Percentiles rank a stretch among this genome's conserved stretches.
These are phyloP conservation scores for Arachnopeziza araneosa DNA, from an alignment of 2,329 filamentous ascomycete species.

Conservation along the genomic window DNA sequence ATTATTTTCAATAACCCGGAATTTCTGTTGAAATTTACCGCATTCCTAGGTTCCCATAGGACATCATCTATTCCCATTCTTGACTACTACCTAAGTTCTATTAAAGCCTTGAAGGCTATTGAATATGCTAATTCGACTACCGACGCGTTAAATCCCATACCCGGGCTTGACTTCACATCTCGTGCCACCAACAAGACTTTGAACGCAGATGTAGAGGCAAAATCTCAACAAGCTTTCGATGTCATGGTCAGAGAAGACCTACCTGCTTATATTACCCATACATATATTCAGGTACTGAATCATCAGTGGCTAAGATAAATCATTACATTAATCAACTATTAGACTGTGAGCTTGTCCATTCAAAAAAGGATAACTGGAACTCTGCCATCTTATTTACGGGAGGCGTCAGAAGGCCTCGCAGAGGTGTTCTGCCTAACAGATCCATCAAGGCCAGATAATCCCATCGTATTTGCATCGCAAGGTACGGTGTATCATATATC, in stretches of 20 bases:
- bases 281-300: slow-evolving; percentile 52
- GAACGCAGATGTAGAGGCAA: slow-evolving; percentile 55
- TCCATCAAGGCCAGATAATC: slow-evolving; percentile 66
- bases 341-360: slow-evolving; percentile 63
- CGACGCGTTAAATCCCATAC: slow-evolving; percentile 51
- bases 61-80: slow-evolving; percentile 60
- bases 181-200: slow-evolving; percentile 44
- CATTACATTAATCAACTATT: too few relatives aligned
- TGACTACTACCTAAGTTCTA: slow-evolving; percentile 65
- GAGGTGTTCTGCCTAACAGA: slow-evolving; percentile 76
- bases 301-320: too few relatives aligned
- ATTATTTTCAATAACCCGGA: slow-evolving; percentile 60
- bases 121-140: slow-evolving; percentile 65
- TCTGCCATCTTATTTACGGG: slow-evolving; percentile 55
- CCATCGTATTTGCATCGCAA: slow-evolving; percentile 72
- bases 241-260: slow-evolving; percentile 61
- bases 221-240: slow-evolving; percentile 60
- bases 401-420: slow-evolving; percentile 68
- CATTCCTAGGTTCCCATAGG: slow-evolving; percentile 55
- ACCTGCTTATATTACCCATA: slow-evolving; percentile 65
- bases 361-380: slow-evolving; percentile 62
- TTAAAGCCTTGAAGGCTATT: slow-evolving; percentile 67
- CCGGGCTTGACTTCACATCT: slow-evolving; percentile 49
- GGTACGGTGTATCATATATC: slow-evolving; percentile 38
- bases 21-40: slow-evolving; percentile 59